A percentile compares a stretch with the other conserved stretches of the same genome.
phyloP scores from a whole-genome alignment of 352 stramenopile genomes.

The Globisporangium recalcitrans region DNA sequence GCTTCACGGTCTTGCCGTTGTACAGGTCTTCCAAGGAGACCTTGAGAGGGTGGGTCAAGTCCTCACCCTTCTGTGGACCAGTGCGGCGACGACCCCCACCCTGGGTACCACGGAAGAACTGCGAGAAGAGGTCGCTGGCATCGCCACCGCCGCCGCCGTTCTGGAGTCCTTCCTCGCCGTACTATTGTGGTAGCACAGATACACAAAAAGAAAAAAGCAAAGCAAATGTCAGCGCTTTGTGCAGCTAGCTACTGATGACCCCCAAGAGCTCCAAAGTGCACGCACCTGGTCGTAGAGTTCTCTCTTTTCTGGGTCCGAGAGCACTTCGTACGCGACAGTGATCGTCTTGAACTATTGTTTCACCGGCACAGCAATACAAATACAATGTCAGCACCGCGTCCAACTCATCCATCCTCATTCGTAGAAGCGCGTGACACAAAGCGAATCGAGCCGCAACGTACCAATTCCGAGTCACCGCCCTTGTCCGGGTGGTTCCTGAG shows the following conservation, averaged over 20 bases:
- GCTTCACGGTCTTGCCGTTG: constrained; percentile 98
- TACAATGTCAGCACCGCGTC: constrained; percentile 1
- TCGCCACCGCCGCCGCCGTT: constrained; percentile 72
- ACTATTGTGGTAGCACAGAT: constrained; percentile 84
- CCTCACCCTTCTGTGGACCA: constrained; percentile 94
- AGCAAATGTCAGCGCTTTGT: no score
- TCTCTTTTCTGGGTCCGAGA: constrained; percentile 91
- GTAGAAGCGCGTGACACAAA: not conserved
- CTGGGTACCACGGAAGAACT: constrained; percentile 93
- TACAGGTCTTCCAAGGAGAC: constrained; percentile 98
- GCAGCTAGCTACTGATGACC: not conserved
- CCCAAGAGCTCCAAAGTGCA: not conserved
- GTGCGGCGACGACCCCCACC: constrained; percentile 49
- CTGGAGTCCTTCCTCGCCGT: constrained; percentile 97
- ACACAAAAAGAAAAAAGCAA: no score
- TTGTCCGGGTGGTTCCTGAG: constrained; percentile 98
- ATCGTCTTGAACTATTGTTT: constrained; percentile 87
- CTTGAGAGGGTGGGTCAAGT: constrained; percentile 93
- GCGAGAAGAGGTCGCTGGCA: constrained; percentile 93
- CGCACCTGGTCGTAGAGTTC: constrained; percentile 81
- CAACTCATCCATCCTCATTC: not conserved
- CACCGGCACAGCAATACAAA: constrained; percentile 10
- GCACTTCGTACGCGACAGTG: constrained; percentile 95
- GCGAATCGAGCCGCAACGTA: constrained; percentile 16
- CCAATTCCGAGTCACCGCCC: constrained; percentile 94